Percentiles rank a stretch among this genome's conserved stretches.
Evolutionary conservation across 306 rosid species (phyloP).

Genomic region (Begonia fuchsioides): DNA sequence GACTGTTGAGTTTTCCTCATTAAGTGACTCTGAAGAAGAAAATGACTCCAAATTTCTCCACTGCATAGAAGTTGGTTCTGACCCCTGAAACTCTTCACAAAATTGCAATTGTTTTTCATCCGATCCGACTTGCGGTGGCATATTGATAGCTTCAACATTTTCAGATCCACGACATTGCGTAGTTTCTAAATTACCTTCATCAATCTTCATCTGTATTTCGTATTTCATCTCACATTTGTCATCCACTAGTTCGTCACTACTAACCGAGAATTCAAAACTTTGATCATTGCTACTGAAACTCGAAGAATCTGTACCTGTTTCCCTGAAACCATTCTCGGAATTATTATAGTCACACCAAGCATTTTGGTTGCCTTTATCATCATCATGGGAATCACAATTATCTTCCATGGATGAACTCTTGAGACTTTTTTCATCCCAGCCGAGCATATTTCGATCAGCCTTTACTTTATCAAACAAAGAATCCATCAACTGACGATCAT

Average conservation of each 20-base stretch:
- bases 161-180: conserved; percentile 9
- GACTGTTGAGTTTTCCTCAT: conserved; percentile 15
- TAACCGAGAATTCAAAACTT: conserved; percentile 5
- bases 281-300: conserved; percentile 1
- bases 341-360: too few relatives aligned
- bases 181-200: background rate
- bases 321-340: background rate
- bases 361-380: background rate
- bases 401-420: conserved; percentile 16
- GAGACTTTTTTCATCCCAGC: conserved; percentile 4
- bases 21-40: conserved; percentile 15
- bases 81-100: conserved; percentile 17
- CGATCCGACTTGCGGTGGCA: conserved; percentile 15
- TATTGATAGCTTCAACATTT: conserved; percentile 16
- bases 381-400: background rate
- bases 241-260: conserved; percentile 7
- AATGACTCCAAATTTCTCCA: conserved; percentile 12
- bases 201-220: conserved; percentile 4
- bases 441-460: conserved; percentile 10
- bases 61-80: conserved; percentile 7
- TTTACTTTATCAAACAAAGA: conserved; percentile 7
- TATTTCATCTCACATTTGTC: conserved; percentile 10
- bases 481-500: background rate
- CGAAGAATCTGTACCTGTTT: conserved; percentile 1
- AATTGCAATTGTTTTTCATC: conserved; percentile 45